phyloP scores from a whole-genome alignment of 345 rosid genomes.

The Acer yangbiense region DNA sequence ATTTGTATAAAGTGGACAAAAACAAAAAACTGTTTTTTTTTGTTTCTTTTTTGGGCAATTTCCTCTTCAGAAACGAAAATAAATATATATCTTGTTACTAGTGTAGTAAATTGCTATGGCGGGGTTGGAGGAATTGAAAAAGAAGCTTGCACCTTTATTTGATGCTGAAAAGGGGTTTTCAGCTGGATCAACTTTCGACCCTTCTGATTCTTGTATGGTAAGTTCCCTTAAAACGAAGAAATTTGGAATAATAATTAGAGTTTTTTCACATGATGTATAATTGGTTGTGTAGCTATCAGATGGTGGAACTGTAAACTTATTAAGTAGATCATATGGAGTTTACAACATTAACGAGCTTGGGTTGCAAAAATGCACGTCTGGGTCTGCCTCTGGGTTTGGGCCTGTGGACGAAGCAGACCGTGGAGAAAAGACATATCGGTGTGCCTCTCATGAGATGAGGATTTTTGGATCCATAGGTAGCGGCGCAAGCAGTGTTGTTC shows the following conservation, averaged over 20 bases:
- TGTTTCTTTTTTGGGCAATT: no score
- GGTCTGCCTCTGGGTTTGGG: slow-evolving; percentile 31
- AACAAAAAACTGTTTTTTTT: no score
- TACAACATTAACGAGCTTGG: slow-evolving; percentile 92
- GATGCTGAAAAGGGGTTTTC: slow-evolving; percentile 94
- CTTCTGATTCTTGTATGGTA: slow-evolving; percentile 78
- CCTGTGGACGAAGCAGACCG: slow-evolving; percentile 58
- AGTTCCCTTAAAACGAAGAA: slow-evolving; percentile 13
- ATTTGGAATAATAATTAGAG: not conserved
- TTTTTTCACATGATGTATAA: not conserved
- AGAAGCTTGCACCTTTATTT: slow-evolving; percentile 86
- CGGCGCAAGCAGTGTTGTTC: slow-evolving; percentile 98
- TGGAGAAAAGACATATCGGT: slow-evolving; percentile 68
- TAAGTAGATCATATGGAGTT: slow-evolving; percentile 96
- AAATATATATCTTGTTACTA: not conserved
- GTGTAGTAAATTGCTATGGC: slow-evolving; percentile 54
- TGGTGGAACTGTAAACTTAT: slow-evolving; percentile 86
- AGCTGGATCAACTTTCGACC: slow-evolving; percentile 63
- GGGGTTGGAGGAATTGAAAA: slow-evolving; percentile 82
- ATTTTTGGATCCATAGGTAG: slow-evolving; percentile 92
- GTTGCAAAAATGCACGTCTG: slow-evolving; percentile 76
- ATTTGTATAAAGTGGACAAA: no score
- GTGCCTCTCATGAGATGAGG: slow-evolving; percentile 95
- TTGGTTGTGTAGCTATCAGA: slow-evolving; percentile 66
- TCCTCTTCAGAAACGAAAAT: not conserved